Conservation (phyloP, 2,329 filamentous ascomycete genomes). For the Cordyceps militaris region DNA sequence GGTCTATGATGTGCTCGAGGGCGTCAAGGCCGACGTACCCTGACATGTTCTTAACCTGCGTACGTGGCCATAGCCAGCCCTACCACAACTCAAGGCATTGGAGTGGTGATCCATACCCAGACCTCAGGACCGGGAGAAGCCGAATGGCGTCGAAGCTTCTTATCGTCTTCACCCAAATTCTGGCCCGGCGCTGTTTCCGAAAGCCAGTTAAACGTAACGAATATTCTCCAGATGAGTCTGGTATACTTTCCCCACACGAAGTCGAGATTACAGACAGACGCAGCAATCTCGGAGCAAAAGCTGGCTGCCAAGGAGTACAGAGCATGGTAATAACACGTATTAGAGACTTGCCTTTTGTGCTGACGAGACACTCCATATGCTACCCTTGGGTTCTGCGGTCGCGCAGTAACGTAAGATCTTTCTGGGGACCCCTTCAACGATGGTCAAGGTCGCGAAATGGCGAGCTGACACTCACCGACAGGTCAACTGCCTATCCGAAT, state of each 20-base stretch:
- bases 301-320: not conserved
- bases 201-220: not conserved
- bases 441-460: too few relatives aligned
- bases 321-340: not conserved
- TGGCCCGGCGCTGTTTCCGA: not conserved
- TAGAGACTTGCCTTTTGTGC: not conserved
- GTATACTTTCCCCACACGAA: not conserved
- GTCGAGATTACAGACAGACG: not conserved
- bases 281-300: not conserved
- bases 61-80: conserved; percentile 21
- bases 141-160: too few relatives aligned
- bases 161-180: too few relatives aligned
- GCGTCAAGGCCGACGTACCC: conserved; percentile 18
- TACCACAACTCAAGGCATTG: too few relatives aligned
- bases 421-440: not conserved
- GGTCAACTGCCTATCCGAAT: not conserved
- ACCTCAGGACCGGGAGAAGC: too few relatives aligned
- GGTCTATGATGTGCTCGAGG: conserved; percentile 25
- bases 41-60: conserved; percentile 20
- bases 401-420: not conserved
- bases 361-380: not conserved
- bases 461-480: not conserved
- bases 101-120: too few relatives aligned
- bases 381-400: not conserved
- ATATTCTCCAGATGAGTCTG: not conserved